Base-by-base conservation (phyloP, 75 land plant genomes). In the Pinus taeda region DNA sequence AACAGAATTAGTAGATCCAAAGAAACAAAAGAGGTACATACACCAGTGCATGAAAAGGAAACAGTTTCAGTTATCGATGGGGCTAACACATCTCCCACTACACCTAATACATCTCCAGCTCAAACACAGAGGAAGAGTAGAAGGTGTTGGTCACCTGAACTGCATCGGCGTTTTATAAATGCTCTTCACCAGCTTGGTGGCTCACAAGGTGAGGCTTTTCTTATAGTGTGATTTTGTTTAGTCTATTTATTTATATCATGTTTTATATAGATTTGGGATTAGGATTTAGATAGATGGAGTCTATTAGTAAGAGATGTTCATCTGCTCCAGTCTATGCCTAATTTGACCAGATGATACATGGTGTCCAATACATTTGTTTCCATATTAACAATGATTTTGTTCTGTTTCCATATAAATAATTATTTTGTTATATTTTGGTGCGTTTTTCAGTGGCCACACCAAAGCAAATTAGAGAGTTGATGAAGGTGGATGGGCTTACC, bases 131-230 rank as follows among this genome's bases (percentile, higher is more conserved):
- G 99, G 73, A 96, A 96, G 45, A 87, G 92, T 24, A 86, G 99
- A 70, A 71, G 99, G 78, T 93, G 98, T 66, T 97, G 99, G 99
- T 97, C 99, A 21, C 98, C 96, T 33, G 99, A 97, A 74, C 83
- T 97, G 79, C 99, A 97, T 74, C 83, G 94, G 63, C 85, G 98
- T 36, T 97, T 97, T 78, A 88, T 97, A 29, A 82, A 71, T 85
- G 99, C 98, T 57, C 91, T 97, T 65, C 98, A 97, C 64, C 94
- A 91, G 85, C 93, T 97, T 36, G 99, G 99, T 69, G 99, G 99
- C 57, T 84, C 99, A 30, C 93, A 97, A 84, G 98, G 99, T 95
- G 76, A 66, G 80, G 20, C 18, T 53, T 29, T 42, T 3, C 22
- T 24, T 18, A 79, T 57, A 15, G n/a, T 13, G 17, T 14, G 15